Evolutionary conservation across 1,139 yeast species (phyloP), one percentile per base, ranked within the genome.

Genomic region (Magnusiomyces suaveolens): DNA sequence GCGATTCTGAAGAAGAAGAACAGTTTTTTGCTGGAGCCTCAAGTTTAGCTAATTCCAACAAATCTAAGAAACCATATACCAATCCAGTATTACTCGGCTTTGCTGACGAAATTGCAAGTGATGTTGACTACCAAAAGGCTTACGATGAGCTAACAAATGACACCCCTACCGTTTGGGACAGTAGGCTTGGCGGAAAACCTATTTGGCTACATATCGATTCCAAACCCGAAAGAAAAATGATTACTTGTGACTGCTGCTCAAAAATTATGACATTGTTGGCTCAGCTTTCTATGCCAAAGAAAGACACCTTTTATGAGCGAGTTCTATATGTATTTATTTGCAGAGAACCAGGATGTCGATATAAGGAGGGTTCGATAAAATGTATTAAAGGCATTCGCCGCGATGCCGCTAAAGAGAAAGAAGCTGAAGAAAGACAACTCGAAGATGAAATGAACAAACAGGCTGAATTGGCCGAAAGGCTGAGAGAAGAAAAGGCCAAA

Each of bases 241-340:
- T 82, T 2, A 69, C 70, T 41, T 92, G 98, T 72, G 79, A 77
- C 52, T 76, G 76, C 56, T 92, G 98, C 70, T 68, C 72, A 0
- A 68, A 72, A 14, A 71, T 75, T 36, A 75, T 88, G 84, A 81
- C 87, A 8, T 70, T 90, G 52, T 72, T 89, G 43, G 70, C 83
- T 1, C 97, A 92, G 67, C 84, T 92, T 1, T 84, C 77, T 69
- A 84, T 96, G 1, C 94, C 95, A 1, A 57, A 65, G 8, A 87
- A 82, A 32, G 78, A 77, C 43, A 76, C 82, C n/a, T 71, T 78
- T 51, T 87, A 89, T 65, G 97, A 89, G 63, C 77, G 98, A 56
- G 82, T 82, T 14, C 69, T 92, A 29, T 92, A 92, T 65, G 76
- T 90, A 0, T 85, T 90, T 68, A 82, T 82, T 1, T 92, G 98